Evolutionary conservation across 2,329 filamentous ascomycete species (phyloP).

Genomic region (Fusarium multiceps): DNA sequence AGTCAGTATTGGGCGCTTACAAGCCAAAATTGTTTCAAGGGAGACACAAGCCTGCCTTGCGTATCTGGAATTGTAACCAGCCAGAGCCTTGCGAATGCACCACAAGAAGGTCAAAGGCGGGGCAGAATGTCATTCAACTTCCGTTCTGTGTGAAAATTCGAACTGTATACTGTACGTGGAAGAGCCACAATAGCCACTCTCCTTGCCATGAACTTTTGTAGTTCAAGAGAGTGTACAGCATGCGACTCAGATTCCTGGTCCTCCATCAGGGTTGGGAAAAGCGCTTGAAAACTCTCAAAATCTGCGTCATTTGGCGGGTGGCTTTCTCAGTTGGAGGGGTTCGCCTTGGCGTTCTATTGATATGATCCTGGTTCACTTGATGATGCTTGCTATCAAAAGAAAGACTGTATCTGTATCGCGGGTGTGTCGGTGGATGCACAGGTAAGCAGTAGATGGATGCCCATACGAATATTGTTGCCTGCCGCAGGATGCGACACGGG

Average conservation of each 20-base stretch:
- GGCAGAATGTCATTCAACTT: slow-evolving; percentile 10
- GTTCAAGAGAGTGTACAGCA: slow-evolving; percentile 7
- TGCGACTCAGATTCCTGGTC: slow-evolving; percentile 12
- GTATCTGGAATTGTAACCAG: slow-evolving; percentile 35
- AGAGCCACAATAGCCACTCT: neutral
- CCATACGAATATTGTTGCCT: slow-evolving; percentile 15
- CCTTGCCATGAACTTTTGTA: slow-evolving; percentile 22
- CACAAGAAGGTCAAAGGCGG: slow-evolving; percentile 27
- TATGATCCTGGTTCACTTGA: neutral
- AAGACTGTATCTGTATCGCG: neutral
- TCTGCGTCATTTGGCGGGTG: slow-evolving; percentile 23
- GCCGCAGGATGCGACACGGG: slow-evolving; percentile 1
- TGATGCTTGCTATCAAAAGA: neutral
- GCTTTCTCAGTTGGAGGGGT: neutral
- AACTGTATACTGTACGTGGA: slow-evolving; percentile 4
- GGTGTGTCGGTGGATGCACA: slow-evolving; percentile 8
- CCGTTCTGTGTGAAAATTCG: slow-evolving; percentile 5
- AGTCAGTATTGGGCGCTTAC: slow-evolving; percentile 6
- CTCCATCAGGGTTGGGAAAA: neutral
- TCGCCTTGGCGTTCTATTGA: slow-evolving; percentile 1
- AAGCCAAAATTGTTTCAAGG: neutral
- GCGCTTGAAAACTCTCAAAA: slow-evolving; percentile 1
- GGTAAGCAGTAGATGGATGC: neutral
- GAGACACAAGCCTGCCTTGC: slow-evolving; percentile 6
- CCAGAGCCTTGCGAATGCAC: slow-evolving; percentile 22